Evolutionary conservation across 2,329 filamentous ascomycete species (phyloP), one percentile per base, ranked within the genome.

Genomic region (Fusarium nygamai): DNA sequence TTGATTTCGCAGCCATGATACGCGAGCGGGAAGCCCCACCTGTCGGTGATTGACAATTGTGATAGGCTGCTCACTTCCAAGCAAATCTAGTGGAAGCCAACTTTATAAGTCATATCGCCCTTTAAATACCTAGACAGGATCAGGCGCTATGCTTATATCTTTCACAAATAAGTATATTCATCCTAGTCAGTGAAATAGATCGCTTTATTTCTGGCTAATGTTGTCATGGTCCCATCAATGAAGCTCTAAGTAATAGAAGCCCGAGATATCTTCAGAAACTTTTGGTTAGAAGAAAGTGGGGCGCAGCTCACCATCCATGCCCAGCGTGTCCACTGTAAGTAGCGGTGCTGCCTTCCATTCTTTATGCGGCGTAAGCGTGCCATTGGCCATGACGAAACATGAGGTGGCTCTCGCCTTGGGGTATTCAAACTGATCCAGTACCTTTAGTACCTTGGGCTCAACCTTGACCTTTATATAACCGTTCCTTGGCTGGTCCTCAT

Each of bases 301-400:
- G 63, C 72, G 44, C 43, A 54, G 36, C 67, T 67, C 44, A 51
- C 29, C 36, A 36, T 41, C 58, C 29, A 61, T 61, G 58, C 58
- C 58, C 59, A 64, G 71, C 70, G 68, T 61, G 60, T 69, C 62
- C 67, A 69, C 67, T 69, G 72, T 65, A 69, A 75, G 66, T 58
- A 72, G 64, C 70, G 66, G 69, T 75, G 71, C 69, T 76, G 73
- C 74, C 76, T 68, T 68, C 64, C 65, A 48, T 71, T 67, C 73
- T 78, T 74, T 67, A 47, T 74, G 69, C 72, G 69, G 71, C 71
- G 76, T 77, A 70, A 77, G 74, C 76, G 64, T 61, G 51, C 54
- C 53, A 68, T 72, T 70, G 69, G 66, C 67, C 75, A 78, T 78
- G 77, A 78, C 77, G 77, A 78, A 78, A 78, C 77, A 64, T 69